These are phyloP conservation scores for Diaporthe batatas DNA, from an alignment of 2,329 filamentous ascomycete genomes.

Conservation along the genomic window DNA sequence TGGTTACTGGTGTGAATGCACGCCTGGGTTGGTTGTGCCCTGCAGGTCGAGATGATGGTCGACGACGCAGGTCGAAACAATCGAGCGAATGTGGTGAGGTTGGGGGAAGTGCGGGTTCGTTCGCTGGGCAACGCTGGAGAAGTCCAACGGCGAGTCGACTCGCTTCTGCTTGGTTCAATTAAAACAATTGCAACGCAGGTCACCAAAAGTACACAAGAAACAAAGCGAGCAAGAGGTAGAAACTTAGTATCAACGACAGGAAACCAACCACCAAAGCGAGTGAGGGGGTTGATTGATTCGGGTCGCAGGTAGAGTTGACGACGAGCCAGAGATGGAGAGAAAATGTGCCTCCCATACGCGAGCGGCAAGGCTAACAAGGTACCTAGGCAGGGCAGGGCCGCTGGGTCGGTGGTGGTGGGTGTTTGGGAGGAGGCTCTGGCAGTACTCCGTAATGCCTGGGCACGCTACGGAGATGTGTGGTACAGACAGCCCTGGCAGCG, in stretches of 20 bases:
- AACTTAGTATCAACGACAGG: constrained; percentile 53
- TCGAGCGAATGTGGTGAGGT: constrained; percentile 26
- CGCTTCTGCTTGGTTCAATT: constrained; percentile 41
- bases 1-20: constrained; percentile 21
- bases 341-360: constrained; percentile 7
- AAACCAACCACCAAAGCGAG: constrained; percentile 68
- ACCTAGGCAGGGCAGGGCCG: background rate
- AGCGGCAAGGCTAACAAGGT: constrained; percentile 21
- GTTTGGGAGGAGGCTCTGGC: background rate
- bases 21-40: constrained; percentile 7
- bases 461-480: constrained; percentile 17
- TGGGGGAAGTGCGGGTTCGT: constrained; percentile 42
- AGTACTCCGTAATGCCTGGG: background rate
- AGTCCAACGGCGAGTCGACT: constrained; percentile 32
- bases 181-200: constrained; percentile 17
- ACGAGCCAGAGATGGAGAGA: constrained; percentile 40
- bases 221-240: constrained; percentile 43
- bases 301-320: constrained; percentile 27
- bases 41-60: constrained; percentile 39
- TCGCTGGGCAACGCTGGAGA: constrained; percentile 48
- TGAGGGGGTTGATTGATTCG: constrained; percentile 59
- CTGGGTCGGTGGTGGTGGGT: no score
- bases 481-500: background rate
- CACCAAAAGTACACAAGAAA: constrained; percentile 37
- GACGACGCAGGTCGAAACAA: background rate